Conservation (phyloP, 1,284 basidiomycete species). For the Leucoagaricus sp. region DNA sequence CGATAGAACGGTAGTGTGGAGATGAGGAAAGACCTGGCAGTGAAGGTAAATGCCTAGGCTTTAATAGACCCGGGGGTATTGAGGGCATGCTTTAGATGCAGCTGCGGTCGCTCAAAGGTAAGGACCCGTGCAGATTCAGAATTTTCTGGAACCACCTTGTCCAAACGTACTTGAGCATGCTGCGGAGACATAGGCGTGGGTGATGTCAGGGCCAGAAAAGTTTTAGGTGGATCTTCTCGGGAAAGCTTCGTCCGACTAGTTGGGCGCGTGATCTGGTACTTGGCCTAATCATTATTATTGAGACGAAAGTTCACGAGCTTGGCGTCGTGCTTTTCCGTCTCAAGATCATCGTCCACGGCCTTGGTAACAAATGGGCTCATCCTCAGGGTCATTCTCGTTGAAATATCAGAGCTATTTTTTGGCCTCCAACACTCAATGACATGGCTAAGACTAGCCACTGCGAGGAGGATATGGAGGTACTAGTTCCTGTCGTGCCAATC, state of each 20-base stretch:
- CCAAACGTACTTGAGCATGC: conserved; percentile 44
- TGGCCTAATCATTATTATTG: conserved; percentile 60
- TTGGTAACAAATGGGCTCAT: conserved; percentile 92
- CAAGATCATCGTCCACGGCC: conserved; percentile 60
- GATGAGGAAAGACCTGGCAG: too few relatives aligned
- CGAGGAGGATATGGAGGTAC: conserved; percentile 96
- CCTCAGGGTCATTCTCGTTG: conserved; percentile 87
- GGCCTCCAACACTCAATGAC: conserved; percentile 99
- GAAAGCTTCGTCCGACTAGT: conserved; percentile 32
- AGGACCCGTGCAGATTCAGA: conserved; percentile 75
- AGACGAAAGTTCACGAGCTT: conserved; percentile 48
- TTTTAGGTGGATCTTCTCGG: conserved; percentile 51
- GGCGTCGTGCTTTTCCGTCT: conserved; percentile 39
- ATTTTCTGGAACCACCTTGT: conserved; percentile 35
- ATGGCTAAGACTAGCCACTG: conserved; percentile 92
- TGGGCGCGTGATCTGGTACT: conserved; percentile 49
- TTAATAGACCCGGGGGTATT: too few relatives aligned
- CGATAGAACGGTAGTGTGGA: too few relatives aligned
- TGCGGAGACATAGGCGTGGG: conserved; percentile 33
- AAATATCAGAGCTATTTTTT: conserved; percentile 99
- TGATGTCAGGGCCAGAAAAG: conserved; percentile 34
- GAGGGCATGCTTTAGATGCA: too few relatives aligned
- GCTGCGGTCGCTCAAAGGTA: conserved; percentile 79
- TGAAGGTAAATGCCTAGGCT: too few relatives aligned
- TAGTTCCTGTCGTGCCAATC: conserved; percentile 98